Evolutionary conservation across 2,329 filamentous ascomycete species (phyloP).

Genomic region (Cryphonectria nitschkei): DNA sequence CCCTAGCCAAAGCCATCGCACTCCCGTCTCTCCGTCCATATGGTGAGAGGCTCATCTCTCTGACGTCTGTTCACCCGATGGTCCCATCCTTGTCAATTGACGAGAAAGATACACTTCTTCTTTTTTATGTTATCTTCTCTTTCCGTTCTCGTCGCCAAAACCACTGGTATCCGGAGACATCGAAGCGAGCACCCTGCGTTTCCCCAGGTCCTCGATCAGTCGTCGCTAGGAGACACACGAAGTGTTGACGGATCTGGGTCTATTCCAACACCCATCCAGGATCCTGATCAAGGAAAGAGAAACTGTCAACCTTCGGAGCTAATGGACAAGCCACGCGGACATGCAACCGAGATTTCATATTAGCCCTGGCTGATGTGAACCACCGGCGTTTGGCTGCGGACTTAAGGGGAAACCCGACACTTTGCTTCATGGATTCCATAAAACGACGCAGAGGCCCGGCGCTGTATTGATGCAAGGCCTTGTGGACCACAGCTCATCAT

Average conservation of each 20-base stretch:
- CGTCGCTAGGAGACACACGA: background rate
- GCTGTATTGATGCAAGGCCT: background rate
- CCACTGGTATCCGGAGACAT: background rate
- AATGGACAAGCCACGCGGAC: background rate
- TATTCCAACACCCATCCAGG: background rate
- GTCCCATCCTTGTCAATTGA: background rate
- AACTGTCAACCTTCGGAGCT: background rate
- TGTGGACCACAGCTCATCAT: background rate
- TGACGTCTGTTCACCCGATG: background rate
- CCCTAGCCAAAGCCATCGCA: background rate
- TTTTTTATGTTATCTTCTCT: too few relatives aligned
- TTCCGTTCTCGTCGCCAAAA: background rate
- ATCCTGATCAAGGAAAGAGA: background rate
- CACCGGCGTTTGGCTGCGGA: conserved; percentile 3
- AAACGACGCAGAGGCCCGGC: background rate
- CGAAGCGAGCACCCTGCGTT: background rate
- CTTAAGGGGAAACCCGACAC: background rate
- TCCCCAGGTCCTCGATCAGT: background rate
- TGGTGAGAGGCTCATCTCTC: background rate
- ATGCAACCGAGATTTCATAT: background rate
- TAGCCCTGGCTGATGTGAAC: background rate
- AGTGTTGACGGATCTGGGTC: too few relatives aligned
- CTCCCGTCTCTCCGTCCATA: background rate
- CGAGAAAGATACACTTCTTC: background rate
- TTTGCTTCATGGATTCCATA: background rate